phyloP scores from a whole-genome alignment of 441 rosid genomes.

The Manihot esculenta region DNA sequence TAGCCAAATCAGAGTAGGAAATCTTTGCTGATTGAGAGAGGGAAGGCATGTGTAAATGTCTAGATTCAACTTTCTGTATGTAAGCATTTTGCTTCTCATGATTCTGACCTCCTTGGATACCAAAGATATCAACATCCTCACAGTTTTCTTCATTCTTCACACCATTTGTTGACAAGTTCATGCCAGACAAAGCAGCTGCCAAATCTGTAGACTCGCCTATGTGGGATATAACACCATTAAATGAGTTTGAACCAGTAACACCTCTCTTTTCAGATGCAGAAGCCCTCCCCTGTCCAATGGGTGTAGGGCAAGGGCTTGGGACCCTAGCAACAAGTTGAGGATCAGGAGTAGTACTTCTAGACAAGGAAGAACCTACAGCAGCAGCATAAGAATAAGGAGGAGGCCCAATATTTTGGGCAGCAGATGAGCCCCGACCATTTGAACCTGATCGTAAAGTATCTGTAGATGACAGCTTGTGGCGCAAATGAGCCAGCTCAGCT shows the following conservation, averaged over 20 bases:
- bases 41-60: slow-evolving; percentile 46
- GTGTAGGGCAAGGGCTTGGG: slow-evolving; percentile 85
- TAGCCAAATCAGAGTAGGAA: slow-evolving; percentile 35
- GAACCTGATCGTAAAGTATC: slow-evolving; percentile 19
- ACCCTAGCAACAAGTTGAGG: slow-evolving; percentile 73
- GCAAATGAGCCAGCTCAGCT: slow-evolving; percentile 56
- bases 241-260: slow-evolving; percentile 45
- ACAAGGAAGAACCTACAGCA: slow-evolving; percentile 73
- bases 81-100: slow-evolving; percentile 48
- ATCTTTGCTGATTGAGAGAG: slow-evolving; percentile 29
- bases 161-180: slow-evolving; percentile 60
- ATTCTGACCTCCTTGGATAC: slow-evolving; percentile 49
- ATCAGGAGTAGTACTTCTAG: slow-evolving; percentile 87
- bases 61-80: slow-evolving; percentile 48
- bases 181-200: slow-evolving; percentile 60
- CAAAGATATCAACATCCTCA: slow-evolving; percentile 56
- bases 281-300: slow-evolving; percentile 77
- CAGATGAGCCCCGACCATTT: slow-evolving; percentile 42
- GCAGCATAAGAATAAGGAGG: slow-evolving; percentile 74
- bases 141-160: slow-evolving; percentile 45
- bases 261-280: slow-evolving; percentile 63
- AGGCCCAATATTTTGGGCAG: slow-evolving; percentile 44
- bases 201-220: slow-evolving; percentile 54
- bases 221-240: slow-evolving; percentile 53
- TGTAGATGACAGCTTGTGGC: slow-evolving; percentile 34